Evolutionary conservation across 192 early-diverging fungal genomes (phyloP).

Genomic region (Phycomyces nitens): DNA sequence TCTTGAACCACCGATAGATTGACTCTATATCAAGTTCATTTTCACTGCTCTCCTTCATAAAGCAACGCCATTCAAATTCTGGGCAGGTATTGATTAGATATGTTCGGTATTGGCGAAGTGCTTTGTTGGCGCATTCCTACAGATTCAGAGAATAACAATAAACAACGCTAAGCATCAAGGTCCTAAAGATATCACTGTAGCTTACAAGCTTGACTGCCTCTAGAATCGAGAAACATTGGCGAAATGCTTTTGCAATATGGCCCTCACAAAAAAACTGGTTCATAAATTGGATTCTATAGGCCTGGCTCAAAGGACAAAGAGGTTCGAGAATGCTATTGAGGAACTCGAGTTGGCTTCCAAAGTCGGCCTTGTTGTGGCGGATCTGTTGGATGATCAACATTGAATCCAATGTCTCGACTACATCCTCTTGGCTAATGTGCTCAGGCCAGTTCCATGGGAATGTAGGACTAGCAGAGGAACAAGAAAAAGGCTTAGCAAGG

Average conservation of each 20-base stretch:
- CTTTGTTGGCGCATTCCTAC: conserved; percentile 45
- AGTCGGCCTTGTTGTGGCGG: conserved; percentile 62
- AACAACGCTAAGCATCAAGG: background rate
- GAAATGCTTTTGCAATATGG: conserved; percentile 55
- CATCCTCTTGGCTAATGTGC: conserved; percentile 36
- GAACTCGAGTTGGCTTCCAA: conserved; percentile 52
- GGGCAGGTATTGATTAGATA: conserved; percentile 41
- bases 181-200: background rate
- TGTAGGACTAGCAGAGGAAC: conserved; percentile 4
- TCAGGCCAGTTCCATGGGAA: conserved; percentile 41
- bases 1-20: conserved; percentile 34
- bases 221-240: conserved; percentile 71
- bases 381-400: conserved; percentile 60
- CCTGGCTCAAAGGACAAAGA: conserved; percentile 47
- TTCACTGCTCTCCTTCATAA: conserved; percentile 29
- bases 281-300: conserved; percentile 58
- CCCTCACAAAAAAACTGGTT: conserved; percentile 55
- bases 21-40: conserved; percentile 25
- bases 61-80: conserved; percentile 42
- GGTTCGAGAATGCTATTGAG: conserved; percentile 58
- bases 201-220: conserved; percentile 54
- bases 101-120: conserved; percentile 28
- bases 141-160: background rate
- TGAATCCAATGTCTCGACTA: conserved; percentile 53
- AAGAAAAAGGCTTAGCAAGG: conserved; percentile 19